Conservation (phyloP, 192 early-diverging fungal species). For the Entomortierella lignicola region DNA sequence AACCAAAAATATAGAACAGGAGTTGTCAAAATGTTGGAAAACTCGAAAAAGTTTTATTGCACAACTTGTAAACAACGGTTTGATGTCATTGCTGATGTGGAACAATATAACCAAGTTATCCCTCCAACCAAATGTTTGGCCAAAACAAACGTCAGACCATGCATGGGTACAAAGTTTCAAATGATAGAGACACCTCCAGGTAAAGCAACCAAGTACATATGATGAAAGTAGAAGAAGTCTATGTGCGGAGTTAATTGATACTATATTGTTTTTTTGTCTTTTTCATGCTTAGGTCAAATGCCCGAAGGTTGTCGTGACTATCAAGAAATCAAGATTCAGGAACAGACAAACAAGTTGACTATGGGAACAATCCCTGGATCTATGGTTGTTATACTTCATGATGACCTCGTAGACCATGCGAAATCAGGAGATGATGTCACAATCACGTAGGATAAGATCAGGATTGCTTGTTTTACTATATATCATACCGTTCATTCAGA, state of each 20-base stretch:
- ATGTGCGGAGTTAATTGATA: too few species aligned
- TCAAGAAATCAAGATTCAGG: slow-evolving; percentile 84
- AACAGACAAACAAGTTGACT: slow-evolving; percentile 71
- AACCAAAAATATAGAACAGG: slow-evolving; percentile 60
- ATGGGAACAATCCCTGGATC: slow-evolving; percentile 73
- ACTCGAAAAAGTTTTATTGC: slow-evolving; percentile 63
- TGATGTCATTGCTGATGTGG: slow-evolving; percentile 66
- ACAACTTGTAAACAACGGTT: slow-evolving; percentile 69
- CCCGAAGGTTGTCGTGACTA: slow-evolving; percentile 72
- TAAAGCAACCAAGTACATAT: neutral
- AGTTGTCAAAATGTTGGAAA: slow-evolving; percentile 76
- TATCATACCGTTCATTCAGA: too few species aligned
- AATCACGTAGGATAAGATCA: slow-evolving; percentile 62
- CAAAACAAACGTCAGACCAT: slow-evolving; percentile 36
- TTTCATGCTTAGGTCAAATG: slow-evolving; percentile 59
- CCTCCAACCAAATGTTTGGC: slow-evolving; percentile 66
- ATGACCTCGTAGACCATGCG: slow-evolving; percentile 69
- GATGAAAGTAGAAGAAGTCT: neutral
- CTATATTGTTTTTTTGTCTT: too few species aligned
- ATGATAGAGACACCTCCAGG: slow-evolving; percentile 51
- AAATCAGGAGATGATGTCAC: slow-evolving; percentile 72
- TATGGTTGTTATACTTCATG: slow-evolving; percentile 67
- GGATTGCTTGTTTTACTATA: too few species aligned
- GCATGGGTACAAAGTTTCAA: slow-evolving; percentile 65
- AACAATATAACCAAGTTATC: slow-evolving; percentile 71